A percentile compares a stretch with the other conserved stretches of the same genome.
phyloP scores from a whole-genome alignment of 176 grass and related monocot species.

The Carex myosuroides region DNA sequence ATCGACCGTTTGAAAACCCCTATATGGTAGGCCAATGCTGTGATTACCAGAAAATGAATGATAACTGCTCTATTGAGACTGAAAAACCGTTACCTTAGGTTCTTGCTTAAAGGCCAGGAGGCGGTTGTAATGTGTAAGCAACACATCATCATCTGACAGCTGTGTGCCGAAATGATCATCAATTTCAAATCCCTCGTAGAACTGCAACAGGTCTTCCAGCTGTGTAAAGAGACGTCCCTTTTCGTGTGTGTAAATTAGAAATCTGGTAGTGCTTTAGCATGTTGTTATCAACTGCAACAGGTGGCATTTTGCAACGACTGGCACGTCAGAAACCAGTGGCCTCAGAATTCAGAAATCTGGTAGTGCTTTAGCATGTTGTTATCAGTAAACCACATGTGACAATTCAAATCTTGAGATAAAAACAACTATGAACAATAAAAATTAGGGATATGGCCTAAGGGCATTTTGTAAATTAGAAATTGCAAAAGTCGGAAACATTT shows the following conservation, averaged over 20 bases:
- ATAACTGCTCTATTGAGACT: background rate
- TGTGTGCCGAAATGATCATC: slow-evolving; percentile 91
- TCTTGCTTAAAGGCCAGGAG: slow-evolving; percentile 95
- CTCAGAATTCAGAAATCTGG: slow-evolving; percentile 16
- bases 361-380: background rate
- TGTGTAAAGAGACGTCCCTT: slow-evolving; percentile 90
- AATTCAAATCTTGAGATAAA: background rate
- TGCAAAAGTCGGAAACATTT: too few species aligned
- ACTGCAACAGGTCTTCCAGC: slow-evolving; percentile 89
- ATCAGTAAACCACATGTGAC: background rate
- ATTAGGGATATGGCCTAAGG: background rate
- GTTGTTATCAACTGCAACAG: too few species aligned
- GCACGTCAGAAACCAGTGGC: slow-evolving; percentile 15
- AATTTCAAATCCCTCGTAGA: slow-evolving; percentile 98
- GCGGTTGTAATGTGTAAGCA: slow-evolving; percentile 79
- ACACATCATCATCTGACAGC: slow-evolving; percentile 79
- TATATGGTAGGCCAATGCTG: background rate
- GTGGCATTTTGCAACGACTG: slow-evolving; percentile 17
- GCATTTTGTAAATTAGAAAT: too few species aligned
- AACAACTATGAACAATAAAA: background rate
- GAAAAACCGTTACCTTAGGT: slow-evolving; percentile 49
- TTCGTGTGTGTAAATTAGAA: slow-evolving; percentile 59
- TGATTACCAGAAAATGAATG: background rate
- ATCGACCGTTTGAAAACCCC: too few species aligned
- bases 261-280: too few species aligned